Evolutionary conservation across 208 protist genomes (phyloP).

Genomic region (Acanthamoeba castellanii): DNA sequence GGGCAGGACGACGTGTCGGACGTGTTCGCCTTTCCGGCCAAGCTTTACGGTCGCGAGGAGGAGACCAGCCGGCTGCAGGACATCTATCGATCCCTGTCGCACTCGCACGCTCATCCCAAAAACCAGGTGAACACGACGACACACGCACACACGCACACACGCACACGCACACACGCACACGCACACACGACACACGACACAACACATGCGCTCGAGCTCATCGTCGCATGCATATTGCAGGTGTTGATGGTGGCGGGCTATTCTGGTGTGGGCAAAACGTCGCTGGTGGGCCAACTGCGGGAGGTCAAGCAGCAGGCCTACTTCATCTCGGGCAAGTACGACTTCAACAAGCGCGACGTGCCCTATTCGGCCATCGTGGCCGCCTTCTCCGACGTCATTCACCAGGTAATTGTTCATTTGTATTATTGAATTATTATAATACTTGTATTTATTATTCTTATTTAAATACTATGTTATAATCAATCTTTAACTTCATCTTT

Average conservation of each 20-base stretch:
- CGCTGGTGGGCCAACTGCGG: conserved; percentile 31
- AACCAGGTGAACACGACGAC: background rate
- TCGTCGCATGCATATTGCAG: background rate
- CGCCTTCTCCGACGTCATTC: conserved; percentile 31
- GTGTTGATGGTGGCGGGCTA: conserved; percentile 55
- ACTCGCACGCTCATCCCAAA: background rate
- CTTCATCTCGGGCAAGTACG: conserved; percentile 72
- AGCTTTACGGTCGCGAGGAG: conserved; percentile 61
- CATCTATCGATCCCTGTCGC: conserved; percentile 33
- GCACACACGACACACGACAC: background rate
- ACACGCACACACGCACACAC: background rate
- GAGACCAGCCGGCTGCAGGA: background rate
- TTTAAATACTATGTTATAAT: no score
- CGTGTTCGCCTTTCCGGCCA: conserved; percentile 32
- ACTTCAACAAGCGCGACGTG: conserved; percentile 70
- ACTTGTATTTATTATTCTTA: background rate
- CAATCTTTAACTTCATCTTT: background rate
- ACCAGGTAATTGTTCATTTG: conserved; percentile 29
- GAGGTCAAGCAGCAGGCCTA: conserved; percentile 55
- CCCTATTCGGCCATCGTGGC: conserved; percentile 70
- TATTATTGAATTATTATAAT: background rate
- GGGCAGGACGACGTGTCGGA: conserved; percentile 63
- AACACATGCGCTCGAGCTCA: background rate
- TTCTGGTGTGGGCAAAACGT: conserved; percentile 66
- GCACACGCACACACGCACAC: background rate